Evolutionary conservation across 306 rosid species (phyloP).

Genomic region (Biancaea sappan): DNA sequence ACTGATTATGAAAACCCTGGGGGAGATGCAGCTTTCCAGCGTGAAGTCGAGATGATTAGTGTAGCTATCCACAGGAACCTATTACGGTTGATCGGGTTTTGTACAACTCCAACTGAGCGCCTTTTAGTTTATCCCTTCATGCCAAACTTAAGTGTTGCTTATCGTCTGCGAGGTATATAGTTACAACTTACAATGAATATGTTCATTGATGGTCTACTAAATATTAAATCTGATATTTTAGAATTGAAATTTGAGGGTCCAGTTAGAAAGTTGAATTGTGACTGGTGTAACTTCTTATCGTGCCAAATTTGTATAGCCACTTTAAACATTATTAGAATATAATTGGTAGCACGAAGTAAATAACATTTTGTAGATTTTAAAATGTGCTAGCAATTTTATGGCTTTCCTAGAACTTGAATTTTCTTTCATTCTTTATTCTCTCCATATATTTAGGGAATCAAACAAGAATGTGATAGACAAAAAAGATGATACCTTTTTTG

Average conservation of each 20-base stretch:
- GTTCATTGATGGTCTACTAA: not conserved
- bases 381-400: not conserved
- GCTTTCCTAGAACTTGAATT: not conserved
- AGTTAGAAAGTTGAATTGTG: constrained; percentile 9
- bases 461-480: constrained; percentile 17
- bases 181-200: not conserved
- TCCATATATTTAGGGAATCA: not conserved
- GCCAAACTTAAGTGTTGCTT: constrained; percentile 96
- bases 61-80: constrained; percentile 90
- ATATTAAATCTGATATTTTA: constrained; percentile 1
- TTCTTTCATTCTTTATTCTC: not conserved
- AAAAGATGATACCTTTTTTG: not conserved
- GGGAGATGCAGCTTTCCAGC: constrained; percentile 89
- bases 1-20: constrained; percentile 82
- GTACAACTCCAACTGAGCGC: constrained; percentile 92
- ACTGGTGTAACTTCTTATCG: not conserved
- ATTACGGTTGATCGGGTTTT: constrained; percentile 81
- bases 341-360: not conserved
- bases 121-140: constrained; percentile 91
- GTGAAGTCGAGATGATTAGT: constrained; percentile 97
- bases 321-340: constrained; percentile 17
- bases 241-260: constrained; percentile 8
- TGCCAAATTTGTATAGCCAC: not conserved
- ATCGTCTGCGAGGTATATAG: constrained; percentile 72
- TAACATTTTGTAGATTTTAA: not conserved